These are phyloP conservation scores for Pythium dissotocum DNA, from an alignment of 352 stramenopile genomes.

Conservation along the genomic window DNA sequence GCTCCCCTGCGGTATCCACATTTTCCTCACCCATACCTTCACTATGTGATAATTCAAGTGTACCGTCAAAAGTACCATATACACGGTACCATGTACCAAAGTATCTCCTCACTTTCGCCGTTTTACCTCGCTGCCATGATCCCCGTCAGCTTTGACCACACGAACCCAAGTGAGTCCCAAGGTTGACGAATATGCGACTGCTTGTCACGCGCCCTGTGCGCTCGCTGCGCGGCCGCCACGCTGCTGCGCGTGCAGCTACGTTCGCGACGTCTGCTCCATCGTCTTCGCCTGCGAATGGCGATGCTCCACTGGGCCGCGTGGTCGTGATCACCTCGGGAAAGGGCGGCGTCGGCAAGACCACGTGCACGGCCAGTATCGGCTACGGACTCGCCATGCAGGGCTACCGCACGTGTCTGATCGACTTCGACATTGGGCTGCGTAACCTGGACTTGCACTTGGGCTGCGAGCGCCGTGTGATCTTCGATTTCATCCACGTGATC, in stretches of 20 bases:
- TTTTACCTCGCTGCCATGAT: background rate
- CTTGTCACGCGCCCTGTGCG: background rate
- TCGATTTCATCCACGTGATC: constrained; percentile 95
- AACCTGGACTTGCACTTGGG: constrained; percentile 93
- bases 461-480: constrained; percentile 92
- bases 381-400: constrained; percentile 84
- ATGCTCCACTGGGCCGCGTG: constrained; percentile 52
- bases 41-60: background rate
- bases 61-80: background rate
- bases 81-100: background rate
- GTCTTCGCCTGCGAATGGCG: background rate
- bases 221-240: constrained; percentile 6
- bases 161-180: background rate
- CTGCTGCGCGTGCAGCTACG: background rate
- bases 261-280: background rate
- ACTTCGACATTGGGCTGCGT: constrained; percentile 94
- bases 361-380: constrained; percentile 84
- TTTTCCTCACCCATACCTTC: background rate
- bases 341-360: constrained; percentile 93
- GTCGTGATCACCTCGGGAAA: constrained; percentile 93
- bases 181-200: background rate
- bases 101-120: background rate
- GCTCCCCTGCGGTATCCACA: background rate
- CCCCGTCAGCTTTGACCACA: constrained; percentile 10
- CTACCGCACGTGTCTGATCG: constrained; percentile 90